Conservation (phyloP, 768 basidiomycete species). For the Lactarius deliciosus region DNA sequence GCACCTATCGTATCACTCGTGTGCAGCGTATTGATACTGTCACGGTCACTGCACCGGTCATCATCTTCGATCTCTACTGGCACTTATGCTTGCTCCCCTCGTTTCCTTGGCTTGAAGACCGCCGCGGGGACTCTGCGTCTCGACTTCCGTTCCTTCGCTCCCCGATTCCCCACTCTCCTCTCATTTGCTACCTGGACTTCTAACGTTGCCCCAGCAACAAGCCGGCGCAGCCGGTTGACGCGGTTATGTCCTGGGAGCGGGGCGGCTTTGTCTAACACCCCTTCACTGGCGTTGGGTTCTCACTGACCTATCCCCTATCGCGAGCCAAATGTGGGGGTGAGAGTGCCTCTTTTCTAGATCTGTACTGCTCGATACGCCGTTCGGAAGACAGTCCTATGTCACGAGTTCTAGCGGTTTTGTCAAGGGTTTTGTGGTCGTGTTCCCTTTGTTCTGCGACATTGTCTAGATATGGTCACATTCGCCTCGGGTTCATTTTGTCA, state of each 20-base stretch:
- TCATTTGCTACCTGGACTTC: neutral
- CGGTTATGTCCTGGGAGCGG: neutral
- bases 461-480: neutral
- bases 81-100: neutral
- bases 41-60: neutral
- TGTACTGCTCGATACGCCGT: neutral
- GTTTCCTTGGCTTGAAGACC: neutral
- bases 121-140: neutral
- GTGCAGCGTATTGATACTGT: slow-evolving; percentile 1
- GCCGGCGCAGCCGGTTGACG: neutral
- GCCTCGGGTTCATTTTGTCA: neutral
- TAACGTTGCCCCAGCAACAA: neutral
- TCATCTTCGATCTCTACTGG: neutral
- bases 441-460: neutral
- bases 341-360: neutral
- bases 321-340: neutral
- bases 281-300: neutral
- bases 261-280: neutral
- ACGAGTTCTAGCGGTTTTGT: neutral
- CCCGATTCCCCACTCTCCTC: neutral
- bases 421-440: neutral
- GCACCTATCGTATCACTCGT: neutral
- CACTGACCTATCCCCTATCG: neutral
- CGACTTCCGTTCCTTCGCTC: neutral
- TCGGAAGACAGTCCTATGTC: neutral